phyloP scores from a whole-genome alignment of 352 stramenopile genomes.

The Globisporangium middletonii region DNA sequence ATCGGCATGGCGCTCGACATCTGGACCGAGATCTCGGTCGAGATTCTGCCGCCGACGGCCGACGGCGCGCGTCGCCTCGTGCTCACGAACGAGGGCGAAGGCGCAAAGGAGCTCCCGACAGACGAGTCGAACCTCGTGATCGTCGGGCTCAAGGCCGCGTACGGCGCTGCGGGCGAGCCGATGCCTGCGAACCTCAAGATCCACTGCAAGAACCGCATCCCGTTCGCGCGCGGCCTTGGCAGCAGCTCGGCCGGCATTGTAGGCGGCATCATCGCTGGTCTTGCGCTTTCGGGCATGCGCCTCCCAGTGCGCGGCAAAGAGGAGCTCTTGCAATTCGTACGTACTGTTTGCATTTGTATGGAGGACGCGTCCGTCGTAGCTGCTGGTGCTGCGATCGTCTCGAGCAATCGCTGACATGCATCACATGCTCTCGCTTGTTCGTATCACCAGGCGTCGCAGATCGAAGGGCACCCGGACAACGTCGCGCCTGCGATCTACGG shows the following conservation, averaged over 20 bases:
- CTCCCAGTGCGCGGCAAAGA: slow-evolving; percentile 87
- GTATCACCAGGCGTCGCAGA: slow-evolving; percentile 77
- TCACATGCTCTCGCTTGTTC: slow-evolving; percentile 1
- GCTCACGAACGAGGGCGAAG: slow-evolving; percentile 97
- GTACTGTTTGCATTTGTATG: slow-evolving; percentile 6
- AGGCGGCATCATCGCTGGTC: slow-evolving; percentile 96
- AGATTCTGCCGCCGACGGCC: slow-evolving; percentile 51
- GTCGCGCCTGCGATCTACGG: slow-evolving; percentile 98
- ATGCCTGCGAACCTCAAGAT: slow-evolving; percentile 93
- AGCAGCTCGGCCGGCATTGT: slow-evolving; percentile 98
- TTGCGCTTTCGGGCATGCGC: slow-evolving; percentile 95
- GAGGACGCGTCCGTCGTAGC: background rate
- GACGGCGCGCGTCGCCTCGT: slow-evolving; percentile 73
- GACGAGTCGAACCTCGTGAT: slow-evolving; percentile 92
- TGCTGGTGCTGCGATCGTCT: too few relatives aligned
- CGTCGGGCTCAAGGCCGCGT: slow-evolving; percentile 94
- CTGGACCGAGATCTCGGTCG: slow-evolving; percentile 97
- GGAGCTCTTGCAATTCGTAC: slow-evolving; percentile 93
- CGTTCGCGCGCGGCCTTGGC: slow-evolving; percentile 95
- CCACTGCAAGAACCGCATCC: slow-evolving; percentile 97
- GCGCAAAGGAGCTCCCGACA: slow-evolving; percentile 88
- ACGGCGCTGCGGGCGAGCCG: slow-evolving; percentile 91
- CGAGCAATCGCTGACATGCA: background rate
- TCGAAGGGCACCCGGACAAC: slow-evolving; percentile 99
- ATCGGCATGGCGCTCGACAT: slow-evolving; percentile 98